Evolutionary conservation across 371 early-diverging fungal genomes (phyloP).

Genomic region (Zychaea mexicana): DNA sequence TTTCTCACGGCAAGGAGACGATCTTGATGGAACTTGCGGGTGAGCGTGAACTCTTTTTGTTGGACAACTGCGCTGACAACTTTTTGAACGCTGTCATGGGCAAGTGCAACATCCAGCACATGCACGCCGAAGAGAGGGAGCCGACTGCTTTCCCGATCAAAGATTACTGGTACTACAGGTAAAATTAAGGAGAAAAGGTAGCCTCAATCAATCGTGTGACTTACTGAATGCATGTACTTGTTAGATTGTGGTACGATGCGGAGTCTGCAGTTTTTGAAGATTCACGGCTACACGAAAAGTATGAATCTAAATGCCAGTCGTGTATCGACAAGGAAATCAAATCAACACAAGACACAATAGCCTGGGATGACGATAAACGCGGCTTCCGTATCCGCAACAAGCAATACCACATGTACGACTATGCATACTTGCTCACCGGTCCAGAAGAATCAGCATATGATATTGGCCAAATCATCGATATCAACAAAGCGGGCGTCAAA

Average conservation of each 20-base stretch:
- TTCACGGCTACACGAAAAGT: conserved; percentile 28
- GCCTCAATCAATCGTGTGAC: background rate
- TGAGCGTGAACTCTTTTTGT: conserved; percentile 48
- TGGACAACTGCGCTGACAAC: conserved; percentile 49
- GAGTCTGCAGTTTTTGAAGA: conserved; percentile 43
- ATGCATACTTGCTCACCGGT: conserved; percentile 42
- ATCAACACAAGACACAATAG: background rate
- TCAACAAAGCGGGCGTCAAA: conserved; percentile 4
- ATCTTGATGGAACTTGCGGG: conserved; percentile 49
- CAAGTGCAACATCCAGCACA: conserved; percentile 35
- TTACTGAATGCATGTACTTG: too few relatives aligned
- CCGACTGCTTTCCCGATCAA: conserved; percentile 20
- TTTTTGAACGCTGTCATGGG: conserved; percentile 34
- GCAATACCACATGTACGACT: conserved; percentile 50
- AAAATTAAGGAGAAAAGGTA: background rate
- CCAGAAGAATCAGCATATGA: conserved; percentile 40
- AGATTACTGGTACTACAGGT: conserved; percentile 32
- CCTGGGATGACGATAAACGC: background rate
- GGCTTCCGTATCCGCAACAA: conserved; percentile 21
- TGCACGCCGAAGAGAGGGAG: conserved; percentile 31
- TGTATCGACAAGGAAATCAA: conserved; percentile 20
- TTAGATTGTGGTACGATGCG: conserved; percentile 48
- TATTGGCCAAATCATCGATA: conserved; percentile 41
- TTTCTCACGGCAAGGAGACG: conserved; percentile 53
- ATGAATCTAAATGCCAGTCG: conserved; percentile 19